Base-by-base conservation (phyloP, 129 eudicot genomes). In the Apium graveolens region DNA sequence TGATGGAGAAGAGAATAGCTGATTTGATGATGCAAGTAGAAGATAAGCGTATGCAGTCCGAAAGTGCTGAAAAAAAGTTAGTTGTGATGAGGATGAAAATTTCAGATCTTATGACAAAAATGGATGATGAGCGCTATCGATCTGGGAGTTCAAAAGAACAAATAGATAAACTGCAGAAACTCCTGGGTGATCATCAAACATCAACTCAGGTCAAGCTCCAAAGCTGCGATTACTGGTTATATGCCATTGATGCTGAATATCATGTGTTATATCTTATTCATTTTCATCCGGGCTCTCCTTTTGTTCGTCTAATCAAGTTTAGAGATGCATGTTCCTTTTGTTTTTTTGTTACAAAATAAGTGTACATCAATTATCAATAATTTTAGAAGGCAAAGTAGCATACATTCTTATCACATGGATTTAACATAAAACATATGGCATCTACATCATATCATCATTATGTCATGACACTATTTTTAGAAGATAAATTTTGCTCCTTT, bases 11-110 rank as follows among this genome's bases (percentile, higher is more conserved):
- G 80, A 91, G 85, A 85, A 85, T 93, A 83, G 78, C 88, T 21
- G 97, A 89, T 81, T 74, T 91, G 77, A 89, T 85, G 86, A 86
- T 87, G 82, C 88, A 93, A 76, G 75, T 91, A 66, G 90, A 89
- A 74, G 82, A 84, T 81, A 92, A 88, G 77, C 79, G 76, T 42
- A 79, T 76, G 66, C 82, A 85, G 45, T 70, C 80, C 5, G 79
- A n/a, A 83, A 76, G 83, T 75, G 84, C 90, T 78, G 91, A 89
- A 84, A 88, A 85, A 71, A 87, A 93, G 74, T 57, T 85, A 49
- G 84, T 85, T 70, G 77, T 78, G 44, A 87, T 91, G 90, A 86
- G 90, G 85, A 86, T 73, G 82, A 91, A 91, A 87, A 85, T 93
- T 82, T 79, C 89, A 12, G 97, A 89, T 81, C 70, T 93, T 77